Percentiles rank a stretch among this genome's conserved stretches.
Evolutionary conservation across 768 basidiomycete genomes (phyloP).

Genomic region (Pholiota molesta): DNA sequence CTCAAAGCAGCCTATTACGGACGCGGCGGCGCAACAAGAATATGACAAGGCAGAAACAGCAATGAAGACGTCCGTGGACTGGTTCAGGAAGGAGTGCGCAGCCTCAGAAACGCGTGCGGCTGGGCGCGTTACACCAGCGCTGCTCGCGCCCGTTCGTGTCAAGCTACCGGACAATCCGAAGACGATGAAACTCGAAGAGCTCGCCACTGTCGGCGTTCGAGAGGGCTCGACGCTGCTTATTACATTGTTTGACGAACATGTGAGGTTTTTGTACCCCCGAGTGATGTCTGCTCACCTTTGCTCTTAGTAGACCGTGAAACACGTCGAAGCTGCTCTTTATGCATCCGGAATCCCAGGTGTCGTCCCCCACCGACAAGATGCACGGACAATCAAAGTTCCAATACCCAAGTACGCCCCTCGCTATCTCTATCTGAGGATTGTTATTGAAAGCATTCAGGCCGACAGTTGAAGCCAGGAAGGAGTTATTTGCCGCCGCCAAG

Average conservation of each 20-base stretch:
- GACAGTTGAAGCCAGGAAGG: slow-evolving; percentile 71
- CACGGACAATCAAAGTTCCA: slow-evolving; percentile 74
- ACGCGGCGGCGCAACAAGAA: slow-evolving; percentile 56
- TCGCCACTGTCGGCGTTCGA: slow-evolving; percentile 80
- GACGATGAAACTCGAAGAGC: slow-evolving; percentile 57
- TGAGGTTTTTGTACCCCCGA: slow-evolving; percentile 38
- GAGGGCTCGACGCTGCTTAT: slow-evolving; percentile 76
- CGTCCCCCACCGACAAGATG: slow-evolving; percentile 71
- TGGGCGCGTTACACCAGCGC: slow-evolving; percentile 74
- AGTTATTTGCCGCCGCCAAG: slow-evolving; percentile 55
- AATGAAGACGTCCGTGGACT: slow-evolving; percentile 69
- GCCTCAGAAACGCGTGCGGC: slow-evolving; percentile 68
- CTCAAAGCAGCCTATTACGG: slow-evolving; percentile 62
- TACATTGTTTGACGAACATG: slow-evolving; percentile 79
- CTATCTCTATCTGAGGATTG: neutral
- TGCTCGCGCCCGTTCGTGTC: slow-evolving; percentile 73
- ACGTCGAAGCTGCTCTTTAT: slow-evolving; percentile 75
- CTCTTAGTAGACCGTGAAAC: slow-evolving; percentile 68
- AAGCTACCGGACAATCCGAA: slow-evolving; percentile 44
- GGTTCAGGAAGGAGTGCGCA: slow-evolving; percentile 80
- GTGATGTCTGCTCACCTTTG: slow-evolving; percentile 19
- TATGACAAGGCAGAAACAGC: slow-evolving; percentile 63
- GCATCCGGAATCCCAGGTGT: slow-evolving; percentile 74
- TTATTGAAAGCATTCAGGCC: slow-evolving; percentile 47
- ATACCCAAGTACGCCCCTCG: slow-evolving; percentile 66